Evolutionary conservation across 192 early-diverging fungal species (phyloP).

Genomic region (Chytriomyces confervae): DNA sequence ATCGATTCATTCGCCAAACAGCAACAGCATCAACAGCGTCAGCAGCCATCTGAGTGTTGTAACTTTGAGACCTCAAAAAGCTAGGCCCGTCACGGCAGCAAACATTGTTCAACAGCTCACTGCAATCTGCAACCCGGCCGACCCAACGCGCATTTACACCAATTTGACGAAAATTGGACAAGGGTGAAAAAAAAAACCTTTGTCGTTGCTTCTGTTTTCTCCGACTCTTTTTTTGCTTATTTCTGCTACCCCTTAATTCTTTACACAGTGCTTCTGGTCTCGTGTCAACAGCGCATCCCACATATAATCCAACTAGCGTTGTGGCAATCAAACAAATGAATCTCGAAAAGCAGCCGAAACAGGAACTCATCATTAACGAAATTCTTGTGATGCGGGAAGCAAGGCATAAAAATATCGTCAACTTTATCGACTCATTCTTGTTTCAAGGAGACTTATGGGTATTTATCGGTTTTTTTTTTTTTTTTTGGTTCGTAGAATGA

Average conservation of each 20-base stretch:
- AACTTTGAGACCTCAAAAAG: conserved; percentile 47
- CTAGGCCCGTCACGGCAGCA: conserved; percentile 61
- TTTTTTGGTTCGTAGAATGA: not conserved
- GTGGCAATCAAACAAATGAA: conserved; percentile 97
- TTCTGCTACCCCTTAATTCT: not conserved
- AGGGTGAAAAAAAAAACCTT: conserved; percentile 54
- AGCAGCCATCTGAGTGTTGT: conserved; percentile 24
- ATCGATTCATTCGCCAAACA: conserved; percentile 24
- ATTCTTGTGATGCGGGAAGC: conserved; percentile 93
- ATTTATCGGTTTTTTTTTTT: not conserved
- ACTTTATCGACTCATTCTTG: conserved; percentile 85
- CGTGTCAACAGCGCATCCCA: conserved; percentile 84
- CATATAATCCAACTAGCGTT: conserved; percentile 59
- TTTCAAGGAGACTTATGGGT: conserved; percentile 85
- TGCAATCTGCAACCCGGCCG: conserved; percentile 83
- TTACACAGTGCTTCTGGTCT: conserved; percentile 86
- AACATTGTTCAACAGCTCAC: conserved; percentile 84
- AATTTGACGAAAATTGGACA: conserved; percentile 92
- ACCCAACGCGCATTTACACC: conserved; percentile 85
- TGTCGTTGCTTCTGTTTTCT: not conserved
- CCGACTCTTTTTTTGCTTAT: not conserved
- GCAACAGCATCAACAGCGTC: not conserved
- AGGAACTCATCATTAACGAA: conserved; percentile 91
- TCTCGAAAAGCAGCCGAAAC: conserved; percentile 81
- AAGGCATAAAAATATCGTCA: conserved; percentile 88